Percentiles rank a stretch among this genome's conserved stretches.
Evolutionary conservation across 164 flowering plant genomes (phyloP).

Genomic region (Tinospora cordifolia): DNA sequence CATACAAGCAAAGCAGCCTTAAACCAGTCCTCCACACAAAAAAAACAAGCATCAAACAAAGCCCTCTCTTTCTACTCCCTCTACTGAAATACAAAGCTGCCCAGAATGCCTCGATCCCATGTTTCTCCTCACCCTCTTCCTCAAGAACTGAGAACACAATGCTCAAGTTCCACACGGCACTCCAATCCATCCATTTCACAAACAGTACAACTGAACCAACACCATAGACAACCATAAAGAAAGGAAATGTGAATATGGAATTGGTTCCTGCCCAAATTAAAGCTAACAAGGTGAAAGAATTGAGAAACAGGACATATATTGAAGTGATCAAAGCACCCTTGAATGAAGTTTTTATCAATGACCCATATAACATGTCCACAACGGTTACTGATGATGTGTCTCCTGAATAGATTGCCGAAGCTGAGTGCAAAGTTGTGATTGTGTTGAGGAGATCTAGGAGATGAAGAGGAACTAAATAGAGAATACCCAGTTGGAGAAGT

Average conservation of each 20-base stretch:
- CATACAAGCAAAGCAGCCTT: constrained; percentile 11
- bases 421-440: constrained; percentile 9
- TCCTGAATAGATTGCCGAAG: constrained; percentile 15
- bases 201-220: constrained; percentile 5
- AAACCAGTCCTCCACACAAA: constrained; percentile 15
- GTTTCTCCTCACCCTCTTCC: background rate
- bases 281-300: constrained; percentile 12
- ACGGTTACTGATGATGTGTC: constrained; percentile 1
- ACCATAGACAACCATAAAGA: constrained; percentile 1
- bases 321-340: constrained; percentile 23
- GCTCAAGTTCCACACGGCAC: constrained; percentile 18
- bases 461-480: background rate
- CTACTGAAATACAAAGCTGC: constrained; percentile 14
- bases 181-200: constrained; percentile 20
- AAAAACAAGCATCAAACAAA: constrained; percentile 14
- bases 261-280: constrained; percentile 12
- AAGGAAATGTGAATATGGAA: background rate
- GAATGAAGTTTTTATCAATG: constrained; percentile 4
- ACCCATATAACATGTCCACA: constrained; percentile 13
- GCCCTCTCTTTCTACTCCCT: constrained; percentile 16
- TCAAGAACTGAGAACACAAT: constrained; percentile 19
- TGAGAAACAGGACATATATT: constrained; percentile 11
- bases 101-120: constrained; percentile 20
- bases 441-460: constrained; percentile 16
- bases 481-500: constrained; percentile 12